Conservation (phyloP, 495 filamentous ascomycete species). For the Neohortaea acidophila region DNA sequence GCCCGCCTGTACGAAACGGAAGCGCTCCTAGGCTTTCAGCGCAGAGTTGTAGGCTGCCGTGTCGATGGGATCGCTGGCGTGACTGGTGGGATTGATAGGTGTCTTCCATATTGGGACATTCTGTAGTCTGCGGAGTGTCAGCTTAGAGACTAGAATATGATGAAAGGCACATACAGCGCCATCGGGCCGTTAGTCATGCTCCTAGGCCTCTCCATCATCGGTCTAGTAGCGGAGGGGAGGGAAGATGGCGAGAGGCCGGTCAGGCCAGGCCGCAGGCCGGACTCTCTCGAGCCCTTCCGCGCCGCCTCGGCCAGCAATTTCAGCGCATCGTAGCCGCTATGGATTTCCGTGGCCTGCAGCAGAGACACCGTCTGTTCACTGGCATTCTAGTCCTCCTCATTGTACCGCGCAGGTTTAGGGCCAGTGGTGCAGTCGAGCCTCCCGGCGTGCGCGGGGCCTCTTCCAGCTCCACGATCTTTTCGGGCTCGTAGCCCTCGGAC, state of each 20-base stretch:
- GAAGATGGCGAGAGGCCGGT: slow-evolving; percentile 18
- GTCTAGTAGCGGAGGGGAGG: slow-evolving; percentile 18
- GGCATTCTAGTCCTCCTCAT: slow-evolving; percentile 31
- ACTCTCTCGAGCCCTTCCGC: slow-evolving; percentile 22
- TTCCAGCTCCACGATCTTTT: slow-evolving; percentile 13
- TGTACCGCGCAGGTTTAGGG: slow-evolving; percentile 10
- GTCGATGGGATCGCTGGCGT: slow-evolving; percentile 14
- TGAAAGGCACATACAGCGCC: slow-evolving; percentile 7
- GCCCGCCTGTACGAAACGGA: slow-evolving; percentile 83
- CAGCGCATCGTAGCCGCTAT: slow-evolving; percentile 55
- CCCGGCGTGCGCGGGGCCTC: slow-evolving; percentile 45
- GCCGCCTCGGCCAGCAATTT: slow-evolving; percentile 56
- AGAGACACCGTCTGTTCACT: slow-evolving; percentile 45
- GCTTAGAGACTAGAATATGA: no score
- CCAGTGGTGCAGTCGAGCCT: slow-evolving; percentile 34
- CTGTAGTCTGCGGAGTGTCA: no score
- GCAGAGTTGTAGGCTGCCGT: slow-evolving; percentile 38
- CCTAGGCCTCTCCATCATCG: slow-evolving; percentile 10
- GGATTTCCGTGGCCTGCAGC: slow-evolving; percentile 47
- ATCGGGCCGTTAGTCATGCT: slow-evolving; percentile 4
- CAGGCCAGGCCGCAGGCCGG: slow-evolving; percentile 16
- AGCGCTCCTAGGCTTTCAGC: slow-evolving; percentile 70
- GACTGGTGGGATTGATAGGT: slow-evolving; percentile 7
- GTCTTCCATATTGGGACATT: slow-evolving; percentile 5
- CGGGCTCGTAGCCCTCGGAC: not conserved